Evolutionary conservation across 495 filamentous ascomycete genomes (phyloP).

Genomic region (Penicillium ochrochloron): DNA sequence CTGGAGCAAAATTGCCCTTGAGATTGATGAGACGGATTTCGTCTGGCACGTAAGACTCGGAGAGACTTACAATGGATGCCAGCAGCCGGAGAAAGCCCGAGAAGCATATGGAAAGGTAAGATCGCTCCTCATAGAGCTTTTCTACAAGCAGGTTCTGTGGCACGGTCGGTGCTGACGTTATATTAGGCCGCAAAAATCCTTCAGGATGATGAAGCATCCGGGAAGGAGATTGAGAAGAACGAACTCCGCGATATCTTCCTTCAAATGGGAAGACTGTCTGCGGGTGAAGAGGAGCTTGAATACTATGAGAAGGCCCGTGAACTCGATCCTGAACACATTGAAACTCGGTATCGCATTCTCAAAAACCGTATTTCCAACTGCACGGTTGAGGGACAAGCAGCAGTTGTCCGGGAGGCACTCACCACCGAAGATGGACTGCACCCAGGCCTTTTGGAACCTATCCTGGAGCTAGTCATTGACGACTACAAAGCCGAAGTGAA

Average conservation of each 20-base stretch:
- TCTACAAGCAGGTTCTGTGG: background rate
- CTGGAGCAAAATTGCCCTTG: conserved; percentile 1
- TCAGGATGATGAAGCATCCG: background rate
- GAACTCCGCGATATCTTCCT: background rate
- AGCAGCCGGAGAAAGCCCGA: background rate
- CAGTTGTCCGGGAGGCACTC: background rate
- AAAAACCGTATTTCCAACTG: background rate
- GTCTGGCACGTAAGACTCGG: background rate
- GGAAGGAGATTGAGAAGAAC: background rate
- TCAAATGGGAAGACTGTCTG: background rate
- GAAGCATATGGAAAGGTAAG: conserved; percentile 1
- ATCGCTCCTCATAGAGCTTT: background rate
- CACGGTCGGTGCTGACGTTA: background rate
- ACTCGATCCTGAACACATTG: background rate
- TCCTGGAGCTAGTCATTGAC: background rate
- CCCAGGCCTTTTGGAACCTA: background rate
- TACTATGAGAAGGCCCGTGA: background rate
- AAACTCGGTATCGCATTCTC: conserved; percentile 5
- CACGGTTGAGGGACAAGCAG: background rate
- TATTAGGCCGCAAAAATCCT: background rate
- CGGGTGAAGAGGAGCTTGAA: background rate
- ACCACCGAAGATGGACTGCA: background rate
- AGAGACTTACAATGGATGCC: background rate
- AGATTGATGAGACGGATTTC: background rate
- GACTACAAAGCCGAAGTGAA: background rate